Base-by-base conservation (phyloP, 169 alveolate species). In the Plasmodium malariae region DNA sequence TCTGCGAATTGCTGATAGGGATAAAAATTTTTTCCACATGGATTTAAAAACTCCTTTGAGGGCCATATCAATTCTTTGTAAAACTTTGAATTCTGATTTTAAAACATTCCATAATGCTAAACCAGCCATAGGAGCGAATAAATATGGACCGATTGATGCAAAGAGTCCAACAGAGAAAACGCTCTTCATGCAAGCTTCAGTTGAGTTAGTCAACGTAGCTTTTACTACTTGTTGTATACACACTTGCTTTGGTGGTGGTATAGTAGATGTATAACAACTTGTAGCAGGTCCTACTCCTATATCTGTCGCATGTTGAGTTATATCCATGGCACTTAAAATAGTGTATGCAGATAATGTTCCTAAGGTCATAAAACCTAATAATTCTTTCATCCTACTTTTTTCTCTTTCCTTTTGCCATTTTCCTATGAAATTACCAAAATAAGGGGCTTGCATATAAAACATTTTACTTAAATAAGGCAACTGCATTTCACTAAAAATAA, bases 261-360 rank as follows among this genome's bases (percentile, higher is more conserved):
- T 71, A 60, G 88, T 69, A 63, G 92, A 57, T 26, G 88, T 71
- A 91, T 72, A 94, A 62, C 96, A 94, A 49, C 93, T 89, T 21
- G 91, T 85, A 14, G 36, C 74, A 11, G 96, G 96, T 34, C 95
- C 95, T 55, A 45, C 49, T 59, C 96, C 96, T 54, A 94, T 88
- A 54, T 94, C 96, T 4, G 51, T 69, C 11, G 95, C 96, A 65
- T 94, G 96, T 68, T 92, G 95, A 30, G 95, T 63, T 62, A 94
- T 92, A 34, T 94, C 96, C 94, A 92, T 92, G 45, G 95, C 93
- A 59, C 92, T 92, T 74, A 94, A 49, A 2, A 94, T 36, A 3
- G 96, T 87, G 54, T 92, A 92, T 4, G 95, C 80, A 30, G 96
- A 94, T 93, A 94, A 91, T 19, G 95, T 80, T n/a, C 96, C 96